Conservation (phyloP, 768 basidiomycete genomes). For the Boletus pseudo-olivaceus region DNA sequence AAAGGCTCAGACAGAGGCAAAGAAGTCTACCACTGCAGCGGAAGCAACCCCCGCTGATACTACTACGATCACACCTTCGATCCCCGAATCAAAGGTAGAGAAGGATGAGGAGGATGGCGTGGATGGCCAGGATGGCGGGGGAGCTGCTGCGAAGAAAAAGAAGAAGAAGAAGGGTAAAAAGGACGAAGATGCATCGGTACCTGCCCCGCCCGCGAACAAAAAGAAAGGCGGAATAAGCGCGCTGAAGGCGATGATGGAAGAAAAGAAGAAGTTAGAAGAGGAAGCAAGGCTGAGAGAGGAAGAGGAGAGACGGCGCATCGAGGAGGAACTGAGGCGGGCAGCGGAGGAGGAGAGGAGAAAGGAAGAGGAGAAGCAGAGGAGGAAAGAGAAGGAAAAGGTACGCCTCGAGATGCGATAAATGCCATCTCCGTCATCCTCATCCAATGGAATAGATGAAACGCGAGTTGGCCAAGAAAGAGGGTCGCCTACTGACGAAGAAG, state of each 20-base stretch:
- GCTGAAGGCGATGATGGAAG: conserved; percentile 87
- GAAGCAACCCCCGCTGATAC: conserved; percentile 33
- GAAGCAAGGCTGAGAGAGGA: conserved; percentile 69
- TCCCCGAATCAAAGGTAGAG: conserved; percentile 31
- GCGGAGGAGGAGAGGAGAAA: conserved; percentile 74
- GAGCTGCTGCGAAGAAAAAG: conserved; percentile 64
- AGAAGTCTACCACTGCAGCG: conserved; percentile 47
- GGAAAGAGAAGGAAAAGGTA: conserved; percentile 89
- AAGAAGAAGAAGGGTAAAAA: conserved; percentile 82
- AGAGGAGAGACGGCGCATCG: conserved; percentile 75
- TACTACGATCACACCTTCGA: conserved; percentile 1
- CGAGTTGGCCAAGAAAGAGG: conserved; percentile 90
- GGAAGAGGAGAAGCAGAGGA: conserved; percentile 80
- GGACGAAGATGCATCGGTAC: conserved; percentile 60
- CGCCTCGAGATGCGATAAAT: background rate
- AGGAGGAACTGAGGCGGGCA: conserved; percentile 80
- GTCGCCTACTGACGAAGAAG: conserved; percentile 92
- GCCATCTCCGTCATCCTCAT: background rate
- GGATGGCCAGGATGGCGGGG: conserved; percentile 55
- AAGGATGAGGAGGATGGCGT: conserved; percentile 64
- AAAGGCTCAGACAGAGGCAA: conserved; percentile 88
- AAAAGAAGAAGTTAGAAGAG: conserved; percentile 85
- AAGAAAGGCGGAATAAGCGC: conserved; percentile 82
- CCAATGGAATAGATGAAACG: conserved; percentile 66
- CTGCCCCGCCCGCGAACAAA: conserved; percentile 45